phyloP scores from a whole-genome alignment of 768 basidiomycete genomes.

The Candolleomyces efflorescens region DNA sequence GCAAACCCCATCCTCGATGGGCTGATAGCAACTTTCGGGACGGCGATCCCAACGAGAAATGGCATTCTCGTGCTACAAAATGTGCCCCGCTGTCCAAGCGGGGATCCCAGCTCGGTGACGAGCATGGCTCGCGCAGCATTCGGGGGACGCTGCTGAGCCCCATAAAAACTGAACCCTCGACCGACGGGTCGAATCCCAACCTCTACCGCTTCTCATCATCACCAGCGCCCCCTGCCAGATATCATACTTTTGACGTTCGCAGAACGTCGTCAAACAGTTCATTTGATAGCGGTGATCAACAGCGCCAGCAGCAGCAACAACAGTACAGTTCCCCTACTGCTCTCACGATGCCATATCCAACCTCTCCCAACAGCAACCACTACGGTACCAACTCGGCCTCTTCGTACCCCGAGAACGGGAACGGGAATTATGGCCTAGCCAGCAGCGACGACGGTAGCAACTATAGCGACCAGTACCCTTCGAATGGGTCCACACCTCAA shows the following conservation, averaged over 20 bases:
- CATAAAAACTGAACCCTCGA: slow-evolving; percentile 62
- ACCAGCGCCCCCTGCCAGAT: slow-evolving; percentile 45
- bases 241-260: slow-evolving; percentile 47
- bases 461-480: slow-evolving; percentile 33
- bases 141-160: slow-evolving; percentile 44
- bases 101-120: slow-evolving; percentile 5
- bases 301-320: slow-evolving; percentile 18
- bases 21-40: slow-evolving; percentile 75
- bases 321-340: slow-evolving; percentile 23
- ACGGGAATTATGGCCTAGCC: slow-evolving; percentile 30
- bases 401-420: slow-evolving; percentile 35
- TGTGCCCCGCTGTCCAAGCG: slow-evolving; percentile 41
- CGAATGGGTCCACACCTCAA: slow-evolving; percentile 29
- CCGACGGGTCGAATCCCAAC: slow-evolving; percentile 43
- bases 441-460: slow-evolving; percentile 36
- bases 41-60: slow-evolving; percentile 78
- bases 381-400: slow-evolving; percentile 20
- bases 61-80: slow-evolving; percentile 81
- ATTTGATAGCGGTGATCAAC: slow-evolving; percentile 30
- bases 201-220: slow-evolving; percentile 72
- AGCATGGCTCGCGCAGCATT: slow-evolving; percentile 12
- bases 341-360: slow-evolving; percentile 18
- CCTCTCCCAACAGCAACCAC: slow-evolving; percentile 14
- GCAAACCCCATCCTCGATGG: slow-evolving; percentile 87
- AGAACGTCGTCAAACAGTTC: slow-evolving; percentile 27